phyloP scores from a whole-genome alignment of 495 filamentous ascomycete genomes.

The Oleoguttula mirabilis region DNA sequence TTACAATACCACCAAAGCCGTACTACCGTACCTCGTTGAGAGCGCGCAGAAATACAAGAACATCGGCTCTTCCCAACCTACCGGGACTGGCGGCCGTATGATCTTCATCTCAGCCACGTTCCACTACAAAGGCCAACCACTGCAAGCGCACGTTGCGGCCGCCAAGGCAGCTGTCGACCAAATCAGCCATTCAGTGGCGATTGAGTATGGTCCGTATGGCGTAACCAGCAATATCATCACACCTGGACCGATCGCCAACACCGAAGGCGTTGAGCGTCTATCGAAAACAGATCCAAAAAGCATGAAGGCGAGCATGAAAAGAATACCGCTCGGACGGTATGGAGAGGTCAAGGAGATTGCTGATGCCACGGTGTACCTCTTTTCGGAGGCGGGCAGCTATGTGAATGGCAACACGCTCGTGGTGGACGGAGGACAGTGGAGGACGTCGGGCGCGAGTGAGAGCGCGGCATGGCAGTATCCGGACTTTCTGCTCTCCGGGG shows the following conservation, averaged over 20 bases:
- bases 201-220: slow-evolving; percentile 81
- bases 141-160: slow-evolving; percentile 75
- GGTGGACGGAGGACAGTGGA: slow-evolving; percentile 65
- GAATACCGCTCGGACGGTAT: slow-evolving; percentile 56
- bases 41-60: slow-evolving; percentile 53
- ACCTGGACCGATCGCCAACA: slow-evolving; percentile 62
- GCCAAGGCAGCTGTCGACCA: slow-evolving; percentile 90
- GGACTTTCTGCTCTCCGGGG: slow-evolving; percentile 48
- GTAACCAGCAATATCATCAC: slow-evolving; percentile 82
- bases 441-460: slow-evolving; percentile 34
- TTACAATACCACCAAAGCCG: slow-evolving; percentile 90
- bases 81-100: slow-evolving; percentile 66
- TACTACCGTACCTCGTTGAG: slow-evolving; percentile 60
- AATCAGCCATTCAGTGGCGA: slow-evolving; percentile 55
- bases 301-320: slow-evolving; percentile 23
- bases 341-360: slow-evolving; percentile 83
- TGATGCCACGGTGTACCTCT: slow-evolving; percentile 80
- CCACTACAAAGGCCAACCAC: slow-evolving; percentile 71
- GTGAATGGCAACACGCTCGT: slow-evolving; percentile 68
- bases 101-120: slow-evolving; percentile 81
- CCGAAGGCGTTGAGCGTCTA: slow-evolving; percentile 42
- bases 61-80: slow-evolving; percentile 30
- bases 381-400: slow-evolving; percentile 72
- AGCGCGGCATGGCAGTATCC: slow-evolving; percentile 40
- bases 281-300: slow-evolving; percentile 30